Evolutionary conservation across 2,329 filamentous ascomycete genomes (phyloP).

Genomic region (Scedosporium dehoogii): DNA sequence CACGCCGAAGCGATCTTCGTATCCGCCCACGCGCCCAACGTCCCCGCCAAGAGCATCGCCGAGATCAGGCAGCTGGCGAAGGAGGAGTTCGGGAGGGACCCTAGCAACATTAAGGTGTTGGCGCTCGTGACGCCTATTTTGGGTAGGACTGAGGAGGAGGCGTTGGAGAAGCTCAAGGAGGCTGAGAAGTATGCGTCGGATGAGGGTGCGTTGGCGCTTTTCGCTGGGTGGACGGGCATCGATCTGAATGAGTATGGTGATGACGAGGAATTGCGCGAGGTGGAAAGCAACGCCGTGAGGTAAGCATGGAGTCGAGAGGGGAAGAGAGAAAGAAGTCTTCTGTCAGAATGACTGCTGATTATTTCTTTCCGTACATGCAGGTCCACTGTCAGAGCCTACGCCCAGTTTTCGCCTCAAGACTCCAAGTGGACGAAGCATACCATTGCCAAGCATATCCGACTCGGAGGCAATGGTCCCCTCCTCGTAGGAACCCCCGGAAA

Average conservation of each 20-base stretch:
- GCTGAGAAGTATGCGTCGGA: slow-evolving; percentile 48
- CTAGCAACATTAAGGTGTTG: slow-evolving; percentile 54
- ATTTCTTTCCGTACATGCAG: slow-evolving; percentile 15
- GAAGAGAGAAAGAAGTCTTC: not conserved
- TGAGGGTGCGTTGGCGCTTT: slow-evolving; percentile 59
- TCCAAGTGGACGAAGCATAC: slow-evolving; percentile 65
- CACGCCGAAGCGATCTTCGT: slow-evolving; percentile 66
- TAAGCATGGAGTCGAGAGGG: slow-evolving; percentile 12
- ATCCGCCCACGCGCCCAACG: slow-evolving; percentile 51
- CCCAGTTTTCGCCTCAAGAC: slow-evolving; percentile 45
- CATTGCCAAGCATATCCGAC: slow-evolving; percentile 55
- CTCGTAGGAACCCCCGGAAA: slow-evolving; percentile 53
- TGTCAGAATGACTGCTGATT: not conserved
- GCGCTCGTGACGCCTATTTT: slow-evolving; percentile 57
- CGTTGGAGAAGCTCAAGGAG: slow-evolving; percentile 51
- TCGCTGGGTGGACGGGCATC: slow-evolving; percentile 63
- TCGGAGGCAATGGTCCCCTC: slow-evolving; percentile 54
- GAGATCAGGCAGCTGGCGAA: slow-evolving; percentile 50
- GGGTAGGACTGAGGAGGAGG: slow-evolving; percentile 56
- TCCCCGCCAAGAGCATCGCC: slow-evolving; percentile 51
- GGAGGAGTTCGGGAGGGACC: slow-evolving; percentile 44
- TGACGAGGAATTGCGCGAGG: slow-evolving; percentile 52
- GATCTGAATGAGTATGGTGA: slow-evolving; percentile 48
- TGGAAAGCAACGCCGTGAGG: slow-evolving; percentile 51
- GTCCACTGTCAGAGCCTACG: slow-evolving; percentile 45